phyloP scores from a whole-genome alignment of 2,329 filamentous ascomycete genomes.

The Rhinocladiella mackenziei region DNA sequence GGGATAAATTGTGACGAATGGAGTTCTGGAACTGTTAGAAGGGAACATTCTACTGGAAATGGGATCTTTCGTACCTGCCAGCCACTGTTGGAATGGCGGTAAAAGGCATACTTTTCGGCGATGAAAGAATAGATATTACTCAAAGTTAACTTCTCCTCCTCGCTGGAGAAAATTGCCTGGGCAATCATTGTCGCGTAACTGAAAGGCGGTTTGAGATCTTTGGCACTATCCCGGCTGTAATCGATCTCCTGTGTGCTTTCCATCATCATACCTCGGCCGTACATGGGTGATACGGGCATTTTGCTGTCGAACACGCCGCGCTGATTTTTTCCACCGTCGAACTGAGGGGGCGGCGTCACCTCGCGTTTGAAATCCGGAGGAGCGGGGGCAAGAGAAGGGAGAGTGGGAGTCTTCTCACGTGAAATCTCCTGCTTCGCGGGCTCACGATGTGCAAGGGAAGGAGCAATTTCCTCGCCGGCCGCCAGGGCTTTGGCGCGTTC shows the following conservation, averaged over 20 bases:
- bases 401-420: constrained; percentile 9
- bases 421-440: constrained; percentile 16
- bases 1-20: constrained; percentile 89
- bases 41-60: not conserved
- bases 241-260: constrained; percentile 52
- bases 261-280: constrained; percentile 51
- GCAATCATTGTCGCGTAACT: constrained; percentile 97
- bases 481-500: constrained; percentile 57
- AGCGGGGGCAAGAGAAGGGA: constrained; percentile 38
- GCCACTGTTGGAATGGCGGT: constrained; percentile 75
- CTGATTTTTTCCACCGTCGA: constrained; percentile 29
- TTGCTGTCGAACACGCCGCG: constrained; percentile 35
- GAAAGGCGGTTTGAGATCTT: constrained; percentile 89
- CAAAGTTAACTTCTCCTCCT: constrained; percentile 83
- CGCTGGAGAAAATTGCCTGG: constrained; percentile 83
- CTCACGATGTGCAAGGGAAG: constrained; percentile 41
- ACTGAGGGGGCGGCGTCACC: constrained; percentile 29
- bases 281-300: constrained; percentile 46
- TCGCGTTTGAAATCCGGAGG: constrained; percentile 44
- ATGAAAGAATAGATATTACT: constrained; percentile 94
- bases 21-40: constrained; percentile 62
- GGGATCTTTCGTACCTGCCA: constrained; percentile 69
- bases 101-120: constrained; percentile 86
- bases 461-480: constrained; percentile 38
- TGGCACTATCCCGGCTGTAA: constrained; percentile 72